phyloP scores from a whole-genome alignment of 331 rosid species.

The Saraca asoca region DNA sequence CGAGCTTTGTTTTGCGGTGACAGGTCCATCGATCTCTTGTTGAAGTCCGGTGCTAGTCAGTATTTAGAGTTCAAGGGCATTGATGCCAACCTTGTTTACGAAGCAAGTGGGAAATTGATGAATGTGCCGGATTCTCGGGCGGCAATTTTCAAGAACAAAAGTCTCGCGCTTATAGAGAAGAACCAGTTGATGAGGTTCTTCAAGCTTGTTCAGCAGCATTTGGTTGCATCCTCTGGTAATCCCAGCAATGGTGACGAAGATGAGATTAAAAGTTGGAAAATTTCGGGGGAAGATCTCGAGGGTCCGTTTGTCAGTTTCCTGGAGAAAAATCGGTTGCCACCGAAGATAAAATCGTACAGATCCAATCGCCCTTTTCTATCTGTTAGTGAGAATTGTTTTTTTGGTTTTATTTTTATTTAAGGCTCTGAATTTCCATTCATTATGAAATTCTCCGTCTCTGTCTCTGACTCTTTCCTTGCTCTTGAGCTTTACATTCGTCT shows the following conservation, averaged over 20 bases:
- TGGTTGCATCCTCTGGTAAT: conserved; percentile 41
- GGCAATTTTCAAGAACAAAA: conserved; percentile 79
- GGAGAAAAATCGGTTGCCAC: conserved; percentile 71
- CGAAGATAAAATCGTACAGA: conserved; percentile 84
- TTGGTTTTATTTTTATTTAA: too few species aligned
- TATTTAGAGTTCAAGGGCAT: conserved; percentile 77
- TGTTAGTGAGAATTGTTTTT: conserved; percentile 49
- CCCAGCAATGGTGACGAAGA: conserved; percentile 8
- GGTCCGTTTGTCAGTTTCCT: conserved; percentile 67
- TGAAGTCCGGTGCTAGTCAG: conserved; percentile 61
- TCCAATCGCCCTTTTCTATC: conserved; percentile 45
- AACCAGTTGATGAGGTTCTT: conserved; percentile 81
- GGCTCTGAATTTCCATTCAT: too few species aligned
- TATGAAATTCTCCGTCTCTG: background rate
- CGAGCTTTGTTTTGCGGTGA: conserved; percentile 74
- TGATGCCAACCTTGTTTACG: conserved; percentile 59
- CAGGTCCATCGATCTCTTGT: conserved; percentile 53
- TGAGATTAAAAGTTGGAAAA: conserved; percentile 42
- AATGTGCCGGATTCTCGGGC: conserved; percentile 80
- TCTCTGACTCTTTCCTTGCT: background rate
- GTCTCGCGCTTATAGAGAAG: conserved; percentile 69
- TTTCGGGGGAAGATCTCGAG: conserved; percentile 79
- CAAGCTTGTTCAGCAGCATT: conserved; percentile 85
- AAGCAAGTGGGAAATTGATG: conserved; percentile 51
- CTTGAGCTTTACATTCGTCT: background rate